These are phyloP conservation scores for Toxoplasma gondii DNA, from an alignment of 169 alveolate species.

Conservation along the genomic window DNA sequence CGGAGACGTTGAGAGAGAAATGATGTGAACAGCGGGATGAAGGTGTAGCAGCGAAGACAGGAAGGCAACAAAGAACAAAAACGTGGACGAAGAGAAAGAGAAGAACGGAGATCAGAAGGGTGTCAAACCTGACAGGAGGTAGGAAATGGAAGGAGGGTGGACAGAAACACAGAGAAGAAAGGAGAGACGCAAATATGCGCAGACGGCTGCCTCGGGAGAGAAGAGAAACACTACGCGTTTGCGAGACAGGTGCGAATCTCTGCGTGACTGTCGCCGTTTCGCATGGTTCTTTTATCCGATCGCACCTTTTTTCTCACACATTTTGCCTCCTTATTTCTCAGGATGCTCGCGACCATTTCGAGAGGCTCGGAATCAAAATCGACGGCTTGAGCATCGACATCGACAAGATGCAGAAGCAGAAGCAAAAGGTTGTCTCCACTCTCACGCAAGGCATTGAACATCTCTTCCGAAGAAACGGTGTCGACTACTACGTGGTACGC, in stretches of 20 bases:
- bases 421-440: slow-evolving; percentile 86
- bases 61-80: background rate
- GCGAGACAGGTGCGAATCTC: too few relatives aligned
- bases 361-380: slow-evolving; percentile 78
- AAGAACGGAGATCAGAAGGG: background rate
- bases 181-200: too few relatives aligned
- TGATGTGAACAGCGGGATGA: background rate
- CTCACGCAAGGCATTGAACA: slow-evolving; percentile 92
- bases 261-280: too few relatives aligned
- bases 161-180: background rate
- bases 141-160: too few relatives aligned
- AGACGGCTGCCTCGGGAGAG: too few relatives aligned
- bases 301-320: too few relatives aligned
- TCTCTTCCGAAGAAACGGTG: slow-evolving; percentile 93
- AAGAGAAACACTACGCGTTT: too few relatives aligned
- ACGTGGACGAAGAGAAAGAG: background rate
- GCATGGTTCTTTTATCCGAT: too few relatives aligned
- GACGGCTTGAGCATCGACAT: slow-evolving; percentile 80
- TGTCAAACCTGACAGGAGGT: background rate
- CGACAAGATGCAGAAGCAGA: slow-evolving; percentile 81
- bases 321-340: background rate
- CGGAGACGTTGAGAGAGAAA: too few relatives aligned
- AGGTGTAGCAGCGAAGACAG: background rate
- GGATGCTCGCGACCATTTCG: slow-evolving; percentile 81
- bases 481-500: slow-evolving; percentile 84